Conservation (phyloP, 2,329 filamentous ascomycete species). For the Calonectria hawksworthii region DNA sequence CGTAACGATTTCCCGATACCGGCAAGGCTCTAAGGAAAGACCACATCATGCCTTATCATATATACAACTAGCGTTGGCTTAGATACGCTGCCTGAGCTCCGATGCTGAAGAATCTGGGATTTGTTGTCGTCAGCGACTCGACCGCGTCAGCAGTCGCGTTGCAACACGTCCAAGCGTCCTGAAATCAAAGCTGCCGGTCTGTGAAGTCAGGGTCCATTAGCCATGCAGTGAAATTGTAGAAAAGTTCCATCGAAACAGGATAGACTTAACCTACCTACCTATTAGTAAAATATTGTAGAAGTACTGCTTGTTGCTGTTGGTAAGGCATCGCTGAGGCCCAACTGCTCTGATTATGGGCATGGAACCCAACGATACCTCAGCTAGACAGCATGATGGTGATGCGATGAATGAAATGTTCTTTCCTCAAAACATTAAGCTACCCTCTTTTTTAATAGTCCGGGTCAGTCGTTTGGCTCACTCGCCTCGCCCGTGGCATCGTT, state of each 20-base stretch:
- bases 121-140: too few species aligned
- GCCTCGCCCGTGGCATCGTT: not conserved
- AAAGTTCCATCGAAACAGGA: not conserved
- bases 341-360: not conserved
- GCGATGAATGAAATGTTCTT: too few species aligned
- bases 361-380: too few species aligned
- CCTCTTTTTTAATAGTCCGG: not conserved
- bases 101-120: not conserved
- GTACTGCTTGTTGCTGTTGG: not conserved
- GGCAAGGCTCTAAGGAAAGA: not conserved
- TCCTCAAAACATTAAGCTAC: too few species aligned
- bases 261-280: too few species aligned
- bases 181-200: not conserved
- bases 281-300: not conserved
- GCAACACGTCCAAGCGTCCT: not conserved
- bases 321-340: not conserved
- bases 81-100: not conserved
- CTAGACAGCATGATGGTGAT: too few species aligned
- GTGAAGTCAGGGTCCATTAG: too few species aligned
- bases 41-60: not conserved
- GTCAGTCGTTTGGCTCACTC: not conserved
- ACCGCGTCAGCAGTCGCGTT: not conserved
- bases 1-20: not conserved
- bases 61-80: too few species aligned
- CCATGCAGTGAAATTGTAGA: not conserved